Evolutionary conservation across 129 eudicot species (phyloP).

Genomic region (Lonicera japonica): DNA sequence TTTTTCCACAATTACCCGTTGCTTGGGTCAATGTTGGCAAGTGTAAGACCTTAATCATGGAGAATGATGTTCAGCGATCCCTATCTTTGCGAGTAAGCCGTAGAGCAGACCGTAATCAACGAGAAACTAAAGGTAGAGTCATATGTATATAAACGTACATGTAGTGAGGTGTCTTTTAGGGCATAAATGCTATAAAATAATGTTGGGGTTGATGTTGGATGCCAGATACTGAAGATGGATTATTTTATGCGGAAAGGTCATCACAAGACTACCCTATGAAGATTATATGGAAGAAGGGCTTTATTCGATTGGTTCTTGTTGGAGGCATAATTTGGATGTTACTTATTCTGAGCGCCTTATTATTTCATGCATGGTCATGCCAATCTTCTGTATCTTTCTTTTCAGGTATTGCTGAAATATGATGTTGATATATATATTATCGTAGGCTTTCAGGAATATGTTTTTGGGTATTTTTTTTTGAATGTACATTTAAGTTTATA

Average conservation of each 20-base stretch:
- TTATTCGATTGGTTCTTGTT: constrained; percentile 76
- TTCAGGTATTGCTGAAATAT: constrained; percentile 48
- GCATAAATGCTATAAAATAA: background rate
- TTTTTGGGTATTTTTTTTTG: background rate
- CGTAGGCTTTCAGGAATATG: too few species aligned
- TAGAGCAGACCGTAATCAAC: constrained; percentile 33
- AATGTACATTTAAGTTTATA: background rate
- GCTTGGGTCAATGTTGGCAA: constrained; percentile 10
- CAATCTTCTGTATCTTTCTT: constrained; percentile 82
- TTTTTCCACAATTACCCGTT: background rate
- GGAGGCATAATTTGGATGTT: constrained; percentile 91
- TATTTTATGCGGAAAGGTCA: constrained; percentile 34
- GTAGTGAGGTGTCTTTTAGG: background rate
- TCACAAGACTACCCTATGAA: constrained; percentile 53
- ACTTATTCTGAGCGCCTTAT: constrained; percentile 58
- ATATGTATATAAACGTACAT: background rate
- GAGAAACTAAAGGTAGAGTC: constrained; percentile 30
- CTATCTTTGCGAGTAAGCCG: constrained; percentile 51
- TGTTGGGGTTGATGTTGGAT: constrained; percentile 15
- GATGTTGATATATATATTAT: too few species aligned
- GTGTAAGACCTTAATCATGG: constrained; percentile 27
- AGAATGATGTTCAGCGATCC: constrained; percentile 34
- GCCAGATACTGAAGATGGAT: constrained; percentile 43
- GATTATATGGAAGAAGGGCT: constrained; percentile 78
- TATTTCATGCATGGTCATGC: constrained; percentile 91